These are phyloP conservation scores for Metrosideros polymorpha DNA, from an alignment of 441 rosid genomes.

Conservation along the genomic window DNA sequence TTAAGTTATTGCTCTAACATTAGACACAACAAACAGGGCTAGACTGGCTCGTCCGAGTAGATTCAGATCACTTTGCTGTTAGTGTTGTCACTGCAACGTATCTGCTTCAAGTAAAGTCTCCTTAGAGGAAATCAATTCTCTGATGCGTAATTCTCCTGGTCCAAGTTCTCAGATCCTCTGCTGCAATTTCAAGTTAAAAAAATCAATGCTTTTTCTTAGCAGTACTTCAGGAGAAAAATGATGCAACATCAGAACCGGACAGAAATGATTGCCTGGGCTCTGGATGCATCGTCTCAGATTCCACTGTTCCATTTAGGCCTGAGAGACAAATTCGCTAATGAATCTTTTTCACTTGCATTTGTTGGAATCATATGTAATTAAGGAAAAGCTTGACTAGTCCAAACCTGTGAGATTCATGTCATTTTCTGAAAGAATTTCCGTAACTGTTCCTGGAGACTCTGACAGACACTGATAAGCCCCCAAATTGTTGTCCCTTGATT, in stretches of 20 bases:
- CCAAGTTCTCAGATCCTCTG: conserved; percentile 18
- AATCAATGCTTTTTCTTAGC: neutral
- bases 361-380: neutral
- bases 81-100: neutral
- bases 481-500: conserved; percentile 29
- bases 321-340: conserved; percentile 8
- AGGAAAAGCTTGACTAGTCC: neutral
- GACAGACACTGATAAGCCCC: conserved; percentile 32
- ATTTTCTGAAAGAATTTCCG: conserved; percentile 36
- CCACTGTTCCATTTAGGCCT: conserved; percentile 38
- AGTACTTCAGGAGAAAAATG: neutral
- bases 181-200: conserved; percentile 23
- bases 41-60: neutral
- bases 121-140: conserved; percentile 2
- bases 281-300: conserved; percentile 39
- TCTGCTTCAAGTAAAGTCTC: neutral
- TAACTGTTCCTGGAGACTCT: conserved; percentile 42
- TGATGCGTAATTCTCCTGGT: conserved; percentile 10
- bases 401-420: conserved; percentile 40
- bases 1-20: neutral
- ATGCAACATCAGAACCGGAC: neutral
- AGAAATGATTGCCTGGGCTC: conserved; percentile 38
- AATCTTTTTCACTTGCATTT: neutral
- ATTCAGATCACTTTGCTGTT: neutral
- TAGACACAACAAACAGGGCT: neutral